phyloP scores from a whole-genome alignment of 2,329 filamentous ascomycete species.

The Phoma sp. region DNA sequence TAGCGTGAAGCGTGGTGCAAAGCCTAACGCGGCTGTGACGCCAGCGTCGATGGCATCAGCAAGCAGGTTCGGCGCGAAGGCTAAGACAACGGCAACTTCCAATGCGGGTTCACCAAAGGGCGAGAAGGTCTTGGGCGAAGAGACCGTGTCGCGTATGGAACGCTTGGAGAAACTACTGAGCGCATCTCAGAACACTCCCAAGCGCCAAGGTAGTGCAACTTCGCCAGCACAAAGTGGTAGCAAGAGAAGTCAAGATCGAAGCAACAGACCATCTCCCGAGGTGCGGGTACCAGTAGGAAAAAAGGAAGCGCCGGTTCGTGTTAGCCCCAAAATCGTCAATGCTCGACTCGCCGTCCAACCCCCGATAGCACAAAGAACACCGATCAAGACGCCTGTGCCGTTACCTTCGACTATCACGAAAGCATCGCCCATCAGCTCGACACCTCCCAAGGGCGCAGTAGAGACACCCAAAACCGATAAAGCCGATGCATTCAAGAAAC shows the following conservation, averaged over 20 bases:
- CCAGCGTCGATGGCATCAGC: background rate
- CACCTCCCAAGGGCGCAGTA: background rate
- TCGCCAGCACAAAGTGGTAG: background rate
- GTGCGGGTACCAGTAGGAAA: background rate
- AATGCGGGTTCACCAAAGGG: background rate
- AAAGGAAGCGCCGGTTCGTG: background rate
- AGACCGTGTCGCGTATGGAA: slow-evolving; percentile 3
- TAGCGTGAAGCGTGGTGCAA: slow-evolving; percentile 1
- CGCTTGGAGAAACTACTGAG: background rate
- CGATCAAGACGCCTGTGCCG: slow-evolving; percentile 15
- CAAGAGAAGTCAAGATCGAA: background rate
- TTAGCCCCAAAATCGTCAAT: background rate
- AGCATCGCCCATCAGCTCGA: background rate
- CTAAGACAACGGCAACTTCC: background rate
- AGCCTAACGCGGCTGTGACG: background rate
- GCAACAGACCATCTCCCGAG: slow-evolving; percentile 1
- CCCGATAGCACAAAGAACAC: background rate
- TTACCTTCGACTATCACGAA: slow-evolving; percentile 9
- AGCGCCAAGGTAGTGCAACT: background rate
- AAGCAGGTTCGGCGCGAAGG: background rate
- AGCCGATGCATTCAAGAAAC: slow-evolving; percentile 12
- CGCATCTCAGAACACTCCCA: background rate
- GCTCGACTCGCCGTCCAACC: background rate
- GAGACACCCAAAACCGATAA: background rate
- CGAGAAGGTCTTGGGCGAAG: background rate